Evolutionary conservation across 257 asterid species (phyloP).

Genomic region (Ilex asprella): DNA sequence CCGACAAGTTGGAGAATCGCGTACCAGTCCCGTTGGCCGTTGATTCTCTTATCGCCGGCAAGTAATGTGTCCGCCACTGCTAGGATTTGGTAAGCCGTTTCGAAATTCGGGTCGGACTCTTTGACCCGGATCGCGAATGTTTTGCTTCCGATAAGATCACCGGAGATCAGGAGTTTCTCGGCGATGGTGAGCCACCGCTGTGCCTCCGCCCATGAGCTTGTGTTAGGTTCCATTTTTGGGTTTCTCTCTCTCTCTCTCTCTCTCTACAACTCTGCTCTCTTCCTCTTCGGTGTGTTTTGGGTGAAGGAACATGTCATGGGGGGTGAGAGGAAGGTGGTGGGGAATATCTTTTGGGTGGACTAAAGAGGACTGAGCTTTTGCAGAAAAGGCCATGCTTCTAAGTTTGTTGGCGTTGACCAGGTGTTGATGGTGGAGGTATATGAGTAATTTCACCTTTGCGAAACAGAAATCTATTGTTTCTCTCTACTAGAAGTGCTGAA

Average conservation of each 20-base stretch:
- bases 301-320: too few relatives aligned
- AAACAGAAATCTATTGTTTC: too few relatives aligned
- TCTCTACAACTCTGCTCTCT: too few relatives aligned
- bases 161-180: conserved; percentile 77
- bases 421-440: too few relatives aligned
- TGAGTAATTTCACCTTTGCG: too few relatives aligned
- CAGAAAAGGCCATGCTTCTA: too few relatives aligned
- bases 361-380: too few relatives aligned
- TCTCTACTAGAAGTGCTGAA: too few relatives aligned
- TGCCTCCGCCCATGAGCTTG: conserved; percentile 52
- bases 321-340: too few relatives aligned
- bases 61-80: conserved; percentile 82
- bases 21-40: conserved; percentile 68
- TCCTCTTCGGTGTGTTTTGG: not conserved
- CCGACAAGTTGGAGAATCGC: conserved; percentile 59
- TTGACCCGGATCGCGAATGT: conserved; percentile 89
- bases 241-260: not conserved
- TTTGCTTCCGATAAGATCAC: conserved; percentile 78
- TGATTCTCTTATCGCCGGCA: conserved; percentile 77
- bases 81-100: conserved; percentile 73
- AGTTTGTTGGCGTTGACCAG: too few relatives aligned
- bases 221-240: not conserved
- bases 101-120: conserved; percentile 74
- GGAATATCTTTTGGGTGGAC: too few relatives aligned
- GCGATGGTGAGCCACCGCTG: conserved; percentile 75